Conservation (phyloP, 192 early-diverging fungal species). For the Backusella westeae region DNA sequence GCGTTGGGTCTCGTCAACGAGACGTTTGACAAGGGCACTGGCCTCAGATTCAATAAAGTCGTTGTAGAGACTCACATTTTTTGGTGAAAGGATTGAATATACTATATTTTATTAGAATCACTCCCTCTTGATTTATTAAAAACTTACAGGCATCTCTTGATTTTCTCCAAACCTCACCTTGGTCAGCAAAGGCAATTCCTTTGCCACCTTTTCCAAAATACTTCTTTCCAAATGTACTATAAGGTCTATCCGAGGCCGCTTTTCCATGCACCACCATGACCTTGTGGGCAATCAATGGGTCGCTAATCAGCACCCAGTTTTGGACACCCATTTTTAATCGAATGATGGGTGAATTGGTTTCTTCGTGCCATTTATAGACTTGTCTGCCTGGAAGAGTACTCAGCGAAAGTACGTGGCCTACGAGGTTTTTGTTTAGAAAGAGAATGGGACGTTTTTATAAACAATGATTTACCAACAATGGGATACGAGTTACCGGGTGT, state of each 20-base stretch:
- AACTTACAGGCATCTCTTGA: neutral
- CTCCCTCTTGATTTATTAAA: neutral
- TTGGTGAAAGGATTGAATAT: neutral
- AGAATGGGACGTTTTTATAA: neutral
- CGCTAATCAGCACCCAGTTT: constrained; percentile 9
- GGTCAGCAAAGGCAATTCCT: neutral
- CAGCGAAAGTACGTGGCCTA: neutral
- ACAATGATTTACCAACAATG: neutral
- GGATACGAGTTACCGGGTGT: neutral
- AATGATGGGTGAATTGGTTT: neutral
- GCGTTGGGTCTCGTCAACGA: neutral
- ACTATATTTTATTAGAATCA: neutral
- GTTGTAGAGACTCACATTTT: neutral
- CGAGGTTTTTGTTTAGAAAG: neutral
- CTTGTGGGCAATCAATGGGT: neutral
- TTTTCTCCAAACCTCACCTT: neutral
- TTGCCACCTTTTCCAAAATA: neutral
- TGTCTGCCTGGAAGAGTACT: neutral
- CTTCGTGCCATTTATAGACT: neutral
- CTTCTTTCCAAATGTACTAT: neutral
- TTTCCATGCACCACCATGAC: neutral
- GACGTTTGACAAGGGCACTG: neutral
- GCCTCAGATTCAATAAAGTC: neutral
- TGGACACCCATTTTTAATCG: neutral
- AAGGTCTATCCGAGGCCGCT: neutral